These are phyloP conservation scores for Nidularia pulvinata DNA, from an alignment of 768 basidiomycete species.

Conservation along the genomic window DNA sequence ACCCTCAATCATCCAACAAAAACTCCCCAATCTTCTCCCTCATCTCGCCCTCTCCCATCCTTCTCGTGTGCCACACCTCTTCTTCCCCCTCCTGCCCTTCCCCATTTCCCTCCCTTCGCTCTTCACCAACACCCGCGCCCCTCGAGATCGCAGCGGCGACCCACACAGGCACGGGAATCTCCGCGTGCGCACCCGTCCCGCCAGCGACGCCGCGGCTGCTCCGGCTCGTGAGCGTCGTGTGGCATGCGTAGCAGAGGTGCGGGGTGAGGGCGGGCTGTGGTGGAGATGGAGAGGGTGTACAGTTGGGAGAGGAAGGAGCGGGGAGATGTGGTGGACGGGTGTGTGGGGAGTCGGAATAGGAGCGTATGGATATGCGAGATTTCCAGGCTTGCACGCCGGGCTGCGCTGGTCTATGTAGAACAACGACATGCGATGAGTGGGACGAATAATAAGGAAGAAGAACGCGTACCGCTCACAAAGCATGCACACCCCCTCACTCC, in stretches of 20 bases:
- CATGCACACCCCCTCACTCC: conserved; percentile 45
- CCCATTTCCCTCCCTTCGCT: conserved; percentile 33
- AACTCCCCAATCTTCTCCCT: conserved; percentile 27
- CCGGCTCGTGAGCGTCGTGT: conserved; percentile 58
- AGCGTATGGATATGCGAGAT: conserved; percentile 67
- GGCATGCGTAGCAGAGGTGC: conserved; percentile 63
- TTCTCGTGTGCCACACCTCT: conserved; percentile 15
- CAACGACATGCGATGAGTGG: neutral
- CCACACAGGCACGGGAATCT: conserved; percentile 37
- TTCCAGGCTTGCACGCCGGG: conserved; percentile 74
- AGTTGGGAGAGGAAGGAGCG: conserved; percentile 35
- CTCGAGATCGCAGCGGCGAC: conserved; percentile 10
- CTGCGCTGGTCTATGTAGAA: conserved; percentile 54
- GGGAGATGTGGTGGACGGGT: conserved; percentile 24
- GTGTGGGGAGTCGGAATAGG: conserved; percentile 29
- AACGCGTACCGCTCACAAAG: conserved; percentile 63
- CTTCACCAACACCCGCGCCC: conserved; percentile 6
- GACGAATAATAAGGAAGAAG: neutral
- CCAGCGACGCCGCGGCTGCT: conserved; percentile 37
- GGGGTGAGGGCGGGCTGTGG: conserved; percentile 28
- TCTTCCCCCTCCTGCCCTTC: conserved; percentile 26
- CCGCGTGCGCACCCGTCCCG: conserved; percentile 1
- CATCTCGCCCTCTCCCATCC: conserved; percentile 19
- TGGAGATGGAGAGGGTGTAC: conserved; percentile 8
- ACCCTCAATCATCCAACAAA: conserved; percentile 20